Conservation (phyloP, 163 green algal genomes). For the Chlamydomonas reinhardtii region DNA sequence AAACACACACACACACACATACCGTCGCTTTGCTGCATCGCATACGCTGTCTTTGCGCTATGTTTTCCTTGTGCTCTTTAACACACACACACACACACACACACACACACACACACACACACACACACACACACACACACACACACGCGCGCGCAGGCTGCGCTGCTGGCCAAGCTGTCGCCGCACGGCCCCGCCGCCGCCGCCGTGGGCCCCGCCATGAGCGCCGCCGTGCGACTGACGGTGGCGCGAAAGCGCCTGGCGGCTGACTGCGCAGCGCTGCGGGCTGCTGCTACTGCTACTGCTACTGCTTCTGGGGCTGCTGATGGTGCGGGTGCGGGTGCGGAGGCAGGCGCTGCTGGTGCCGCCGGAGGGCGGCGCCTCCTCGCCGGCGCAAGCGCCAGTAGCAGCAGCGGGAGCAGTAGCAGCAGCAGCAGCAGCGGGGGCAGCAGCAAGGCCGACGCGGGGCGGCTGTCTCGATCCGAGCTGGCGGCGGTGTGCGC, state of each 20-base stretch:
- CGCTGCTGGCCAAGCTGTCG: neutral
- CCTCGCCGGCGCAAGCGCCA: too few relatives aligned
- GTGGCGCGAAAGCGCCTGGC: slow-evolving; percentile 7
- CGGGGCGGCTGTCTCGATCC: neutral
- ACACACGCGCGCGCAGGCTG: too few relatives aligned
- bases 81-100: too few relatives aligned
- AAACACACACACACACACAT: too few relatives aligned
- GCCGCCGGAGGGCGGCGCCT: too few relatives aligned
- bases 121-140: too few relatives aligned
- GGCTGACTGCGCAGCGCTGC: slow-evolving; percentile 3
- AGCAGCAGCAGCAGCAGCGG: neutral
- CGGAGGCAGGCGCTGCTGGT: neutral
- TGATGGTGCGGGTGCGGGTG: neutral
- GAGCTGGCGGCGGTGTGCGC: neutral
- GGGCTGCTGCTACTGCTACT: neutral
- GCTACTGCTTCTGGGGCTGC: too few relatives aligned
- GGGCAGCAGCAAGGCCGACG: neutral
- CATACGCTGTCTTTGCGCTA: too few relatives aligned
- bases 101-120: too few relatives aligned
- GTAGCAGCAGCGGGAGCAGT: too few relatives aligned
- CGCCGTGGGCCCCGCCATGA: neutral
- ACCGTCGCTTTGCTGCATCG: too few relatives aligned
- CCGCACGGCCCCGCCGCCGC: neutral
- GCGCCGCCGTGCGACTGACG: slow-evolving; percentile 18
- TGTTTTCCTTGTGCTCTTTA: too few relatives aligned